Percentiles rank a stretch among this genome's conserved stretches.
Conservation (phyloP, 2,329 filamentous ascomycete genomes). For the Bipolaris victoriae region DNA sequence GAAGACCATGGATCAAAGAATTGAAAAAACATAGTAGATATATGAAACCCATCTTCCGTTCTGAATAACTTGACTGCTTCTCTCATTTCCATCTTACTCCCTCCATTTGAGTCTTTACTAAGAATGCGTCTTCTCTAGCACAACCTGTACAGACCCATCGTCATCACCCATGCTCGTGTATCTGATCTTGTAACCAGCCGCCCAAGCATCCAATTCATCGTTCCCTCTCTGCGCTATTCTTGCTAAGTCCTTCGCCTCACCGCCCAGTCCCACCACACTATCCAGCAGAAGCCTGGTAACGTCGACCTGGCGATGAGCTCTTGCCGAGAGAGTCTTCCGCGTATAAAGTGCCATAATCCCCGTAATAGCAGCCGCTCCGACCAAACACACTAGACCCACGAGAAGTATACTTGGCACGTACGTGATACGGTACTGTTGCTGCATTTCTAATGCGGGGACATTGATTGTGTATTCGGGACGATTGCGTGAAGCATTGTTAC, state of each 20-base stretch:
- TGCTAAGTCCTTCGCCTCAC: background rate
- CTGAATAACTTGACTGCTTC: no score
- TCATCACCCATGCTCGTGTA: background rate
- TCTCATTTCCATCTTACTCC: no score
- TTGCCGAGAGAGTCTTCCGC: background rate
- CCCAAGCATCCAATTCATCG: background rate
- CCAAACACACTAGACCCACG: conserved; percentile 1
- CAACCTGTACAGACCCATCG: background rate
- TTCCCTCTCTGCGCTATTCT: background rate
- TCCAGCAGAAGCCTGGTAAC: conserved; percentile 4
- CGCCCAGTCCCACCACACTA: background rate
- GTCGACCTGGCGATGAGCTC: background rate
- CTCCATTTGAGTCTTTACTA: no score
- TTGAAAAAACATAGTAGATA: no score
- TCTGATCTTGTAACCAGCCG: background rate
- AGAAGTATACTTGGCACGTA: conserved; percentile 22
- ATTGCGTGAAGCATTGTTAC: background rate
- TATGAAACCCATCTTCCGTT: no score
- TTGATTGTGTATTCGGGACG: conserved; percentile 6
- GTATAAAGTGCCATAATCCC: background rate
- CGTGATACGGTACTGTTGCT: conserved; percentile 21
- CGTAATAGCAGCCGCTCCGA: background rate
- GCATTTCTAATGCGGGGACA: conserved; percentile 2
- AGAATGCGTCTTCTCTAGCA: background rate
- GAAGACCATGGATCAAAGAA: no score